These are phyloP conservation scores for Solanum ossicruentum DNA, from an alignment of 257 asterid genomes.

Conservation along the genomic window DNA sequence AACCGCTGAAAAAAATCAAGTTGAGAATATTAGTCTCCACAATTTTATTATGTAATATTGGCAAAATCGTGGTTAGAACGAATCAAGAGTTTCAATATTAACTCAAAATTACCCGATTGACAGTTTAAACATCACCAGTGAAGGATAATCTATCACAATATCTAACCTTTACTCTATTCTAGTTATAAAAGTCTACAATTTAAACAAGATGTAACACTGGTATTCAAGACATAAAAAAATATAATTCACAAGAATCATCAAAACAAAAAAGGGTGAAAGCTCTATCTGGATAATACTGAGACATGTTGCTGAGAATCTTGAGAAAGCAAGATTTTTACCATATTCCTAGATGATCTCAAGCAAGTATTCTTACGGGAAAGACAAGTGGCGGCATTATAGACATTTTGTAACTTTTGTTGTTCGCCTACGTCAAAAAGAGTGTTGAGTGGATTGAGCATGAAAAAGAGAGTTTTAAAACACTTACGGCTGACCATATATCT, in stretches of 20 bases:
- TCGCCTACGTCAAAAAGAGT: conserved; percentile 39
- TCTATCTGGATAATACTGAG: conserved; percentile 61
- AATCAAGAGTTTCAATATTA: neutral
- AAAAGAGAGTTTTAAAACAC: neutral
- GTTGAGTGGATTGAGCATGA: neutral
- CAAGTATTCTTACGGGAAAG: conserved; percentile 28
- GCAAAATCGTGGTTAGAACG: neutral
- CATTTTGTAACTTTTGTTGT: conserved; percentile 52
- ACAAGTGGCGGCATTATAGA: conserved; percentile 52
- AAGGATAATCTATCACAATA: conserved; percentile 88
- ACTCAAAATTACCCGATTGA: conserved; percentile 37
- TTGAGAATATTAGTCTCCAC: neutral
- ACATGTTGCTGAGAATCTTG: conserved; percentile 60
- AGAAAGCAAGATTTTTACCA: conserved; percentile 42
- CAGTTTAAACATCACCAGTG: conserved; percentile 76
- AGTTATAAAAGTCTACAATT: conserved; percentile 54
- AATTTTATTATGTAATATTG: neutral
- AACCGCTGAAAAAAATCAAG: neutral
- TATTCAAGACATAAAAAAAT: neutral
- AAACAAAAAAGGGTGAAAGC: neutral
- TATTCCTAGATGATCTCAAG: conserved; percentile 61
- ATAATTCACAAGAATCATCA: neutral
- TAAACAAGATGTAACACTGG: neutral
- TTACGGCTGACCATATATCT: neutral
- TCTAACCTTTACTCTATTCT: conserved; percentile 73